Base-by-base conservation (phyloP, 495 filamentous ascomycete genomes). In the Schizothecium vesticola region DNA sequence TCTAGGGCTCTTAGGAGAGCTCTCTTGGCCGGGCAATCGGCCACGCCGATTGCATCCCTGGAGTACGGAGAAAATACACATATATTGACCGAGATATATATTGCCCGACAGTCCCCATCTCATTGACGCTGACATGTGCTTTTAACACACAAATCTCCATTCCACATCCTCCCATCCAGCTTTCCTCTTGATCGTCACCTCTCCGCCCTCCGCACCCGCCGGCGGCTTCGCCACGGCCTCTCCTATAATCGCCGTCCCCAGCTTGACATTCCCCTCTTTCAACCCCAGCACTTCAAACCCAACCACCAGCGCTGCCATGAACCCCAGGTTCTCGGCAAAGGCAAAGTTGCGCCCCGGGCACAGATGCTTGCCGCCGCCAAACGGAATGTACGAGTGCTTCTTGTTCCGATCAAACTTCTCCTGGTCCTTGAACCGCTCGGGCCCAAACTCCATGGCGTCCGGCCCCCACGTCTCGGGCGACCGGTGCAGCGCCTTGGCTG, bases 331-430 rank as follows among this genome's bases (percentile, higher is more conserved):
- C 73, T 83, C 81, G 5, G 75, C 75, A 56, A 74, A 72, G 1
- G 82, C 82, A 67, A 83, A 83, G 65, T 80, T 72, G 10, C 81
- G 69, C 0, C 83, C 82, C 1, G 83, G 83, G 71, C 82, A 84
- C 36, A 83, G 56, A n/a, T 76, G 74, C 62, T 70, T 73, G 5
- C 82, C 82, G 4, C 83, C 82, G 7, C 82, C 81, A 67, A 84
- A 85, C 11, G 77, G 78, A 4, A 78, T 62, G 36, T 75, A 83
- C 0, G 77, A 75, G 10, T 26, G 22, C 70, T 66, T 69, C 61
- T 56, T 51, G 11, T 67, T 71, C 2, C 75, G 72, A 25, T 72
- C 60, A 5, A 62, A 43, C 57, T 76, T 72, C 23, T 69, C 64
- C 23, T 62, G 43, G 6, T 51, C 43, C 5, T 23, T 9, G 71